These are phyloP conservation scores for Trametes polyzona DNA, from an alignment of 1,284 basidiomycete genomes.

Conservation along the genomic window DNA sequence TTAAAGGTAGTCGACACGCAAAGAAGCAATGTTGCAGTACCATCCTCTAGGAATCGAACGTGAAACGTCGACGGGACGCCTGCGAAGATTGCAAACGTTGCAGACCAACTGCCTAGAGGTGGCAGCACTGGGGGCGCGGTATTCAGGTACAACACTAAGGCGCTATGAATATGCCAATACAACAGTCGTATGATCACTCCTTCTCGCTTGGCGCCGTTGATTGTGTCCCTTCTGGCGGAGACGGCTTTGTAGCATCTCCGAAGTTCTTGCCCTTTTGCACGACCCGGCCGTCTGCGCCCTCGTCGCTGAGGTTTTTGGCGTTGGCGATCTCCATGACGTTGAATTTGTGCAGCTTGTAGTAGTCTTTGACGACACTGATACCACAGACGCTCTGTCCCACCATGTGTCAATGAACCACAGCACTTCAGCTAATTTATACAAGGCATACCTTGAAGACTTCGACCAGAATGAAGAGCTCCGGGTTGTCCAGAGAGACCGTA, in stretches of 20 bases:
- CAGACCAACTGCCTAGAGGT: no score
- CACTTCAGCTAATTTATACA: background rate
- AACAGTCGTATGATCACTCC: background rate
- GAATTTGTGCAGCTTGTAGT: constrained; percentile 71
- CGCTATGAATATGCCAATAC: no score
- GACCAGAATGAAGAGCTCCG: constrained; percentile 73
- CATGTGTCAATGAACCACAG: background rate
- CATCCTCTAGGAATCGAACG: no score
- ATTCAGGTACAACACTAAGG: no score
- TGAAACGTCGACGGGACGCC: no score
- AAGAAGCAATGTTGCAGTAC: no score
- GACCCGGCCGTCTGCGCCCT: constrained; percentile 27
- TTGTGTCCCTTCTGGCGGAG: background rate
- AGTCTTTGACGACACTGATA: constrained; percentile 70
- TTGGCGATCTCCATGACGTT: constrained; percentile 73
- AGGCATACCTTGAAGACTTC: constrained; percentile 76
- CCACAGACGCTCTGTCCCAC: constrained; percentile 69
- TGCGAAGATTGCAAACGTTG: no score
- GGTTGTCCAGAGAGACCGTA: constrained; percentile 65
- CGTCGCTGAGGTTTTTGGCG: constrained; percentile 32
- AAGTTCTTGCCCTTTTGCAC: constrained; percentile 9
- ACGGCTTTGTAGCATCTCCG: background rate
- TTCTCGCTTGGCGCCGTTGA: background rate
- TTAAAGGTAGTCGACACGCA: no score
- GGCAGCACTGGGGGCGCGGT: no score